Evolutionary conservation across 768 basidiomycete species (phyloP), one percentile per base, ranked within the genome.

Genomic region (Boletus barrowsii): DNA sequence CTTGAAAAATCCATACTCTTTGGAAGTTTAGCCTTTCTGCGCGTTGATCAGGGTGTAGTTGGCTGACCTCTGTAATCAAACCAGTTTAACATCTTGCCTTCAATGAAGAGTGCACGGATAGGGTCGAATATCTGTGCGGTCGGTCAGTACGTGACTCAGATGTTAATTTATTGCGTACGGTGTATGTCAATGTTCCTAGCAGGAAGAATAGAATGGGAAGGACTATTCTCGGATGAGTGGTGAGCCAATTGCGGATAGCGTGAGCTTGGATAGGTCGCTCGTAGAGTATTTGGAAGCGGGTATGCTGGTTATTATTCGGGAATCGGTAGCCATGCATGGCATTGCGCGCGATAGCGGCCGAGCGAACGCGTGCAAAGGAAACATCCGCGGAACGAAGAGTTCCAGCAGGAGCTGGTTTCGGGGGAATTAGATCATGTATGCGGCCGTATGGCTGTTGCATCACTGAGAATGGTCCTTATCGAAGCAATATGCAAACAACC

Each of bases 171-270:
- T 5, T 51, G 72, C 84, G 55, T 58, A 92, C 93, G 7, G 90
- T 88, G 67, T 96, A 97, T 20, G 91, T 91, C 36, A 98, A 62
- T 3, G 88, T 87, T 11, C 94, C 96, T n/a, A 98, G 68, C 3
- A 98, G 72, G 69, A 98, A 97, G 41, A 93, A 81, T 3, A 93
- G 55, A 17, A 93, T 69, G 0, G 93, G 93, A 4, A 94, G 69
- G 49, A 86, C 83, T 47, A 97, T 87, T 56, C 83, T 84, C 9
- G 96, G 95, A 72, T 98, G 95, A n/a, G 72, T 76, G 2, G 88
- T 77, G 56, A 93, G 76, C 88, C 93, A 98, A 67, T 86, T 85
- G 32, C 88, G 77, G 29, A 93, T 68, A 18, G 69, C 77, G 61
- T 88, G 86, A 1, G 78, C 80, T 63, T 84, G 81, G n/a, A 87